Base-by-base conservation (phyloP, 148 eudicot genomes). In the Pharnaceum exiguum region DNA sequence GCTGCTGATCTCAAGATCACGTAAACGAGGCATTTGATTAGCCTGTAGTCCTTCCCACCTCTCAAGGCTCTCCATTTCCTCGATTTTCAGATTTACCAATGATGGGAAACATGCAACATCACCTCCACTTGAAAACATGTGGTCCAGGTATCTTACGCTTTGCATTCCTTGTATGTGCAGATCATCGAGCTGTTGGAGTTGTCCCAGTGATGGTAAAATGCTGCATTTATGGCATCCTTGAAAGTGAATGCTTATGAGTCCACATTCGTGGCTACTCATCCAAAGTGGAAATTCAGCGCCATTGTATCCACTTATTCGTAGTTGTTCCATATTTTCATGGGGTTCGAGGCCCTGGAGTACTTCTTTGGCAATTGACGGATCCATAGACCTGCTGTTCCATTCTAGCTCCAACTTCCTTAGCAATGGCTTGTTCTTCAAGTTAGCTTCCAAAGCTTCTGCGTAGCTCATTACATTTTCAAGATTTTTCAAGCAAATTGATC, bases 231-330 rank as follows among this genome's bases (percentile, higher is more conserved):
- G 17, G 29, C 70, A 66, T 48, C 55, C 15, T 33, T 17, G 19
- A 1, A 66, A 19, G 42, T 49, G 43, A 30, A 66, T 66, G 44
- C 49, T 66, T 13, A 23, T 57, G 28, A 67, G 40, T 22, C 19
- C 31, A 25, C 58, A 58, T 7, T 30, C 43, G 4, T 10, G 27
- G 13, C 64, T 58, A 17, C 51, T 50, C 16, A 58, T 26, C 71
- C 71, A 67, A 13, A 17, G 16, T n/a, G 71, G 59, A 50, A 67
- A 67, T 24, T 10, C 26, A 30, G 33, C 19, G 31, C 71, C 58
- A 21, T 31, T n/a, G 35, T 39, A 67, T 13, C 48, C 57, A 1
- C 12, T 40, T 17, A 67, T 40, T 58, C 24, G 44, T 15, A 67
- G 53, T 36, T 58, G 64, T 38, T 58, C 57, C 22, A 67, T 22